phyloP scores from a whole-genome alignment of 2,329 filamentous ascomycete species.

The Aspergillus hiratsukae region DNA sequence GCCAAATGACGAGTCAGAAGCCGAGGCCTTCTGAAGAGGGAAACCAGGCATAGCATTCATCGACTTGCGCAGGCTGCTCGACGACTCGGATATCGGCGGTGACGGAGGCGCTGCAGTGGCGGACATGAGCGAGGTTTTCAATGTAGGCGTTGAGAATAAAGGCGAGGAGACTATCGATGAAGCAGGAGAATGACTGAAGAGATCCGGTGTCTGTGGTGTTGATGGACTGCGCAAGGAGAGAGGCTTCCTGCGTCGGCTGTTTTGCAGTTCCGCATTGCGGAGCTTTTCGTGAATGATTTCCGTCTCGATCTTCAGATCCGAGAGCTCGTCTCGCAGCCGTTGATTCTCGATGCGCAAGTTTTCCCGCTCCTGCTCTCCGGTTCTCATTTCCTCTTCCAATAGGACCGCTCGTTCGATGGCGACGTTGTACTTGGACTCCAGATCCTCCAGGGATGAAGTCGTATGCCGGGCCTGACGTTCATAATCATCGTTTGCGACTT shows the following conservation, averaged over 20 bases:
- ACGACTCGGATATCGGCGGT: slow-evolving; percentile 86
- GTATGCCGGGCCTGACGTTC: slow-evolving; percentile 95
- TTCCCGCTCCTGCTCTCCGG: slow-evolving; percentile 88
- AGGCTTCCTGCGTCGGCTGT: slow-evolving; percentile 49
- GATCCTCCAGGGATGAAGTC: slow-evolving; percentile 88
- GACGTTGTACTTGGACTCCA: slow-evolving; percentile 95
- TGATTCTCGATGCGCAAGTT: slow-evolving; percentile 83
- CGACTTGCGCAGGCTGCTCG: slow-evolving; percentile 55
- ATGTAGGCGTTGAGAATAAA: slow-evolving; percentile 81
- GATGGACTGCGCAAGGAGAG: slow-evolving; percentile 46
- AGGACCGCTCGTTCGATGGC: slow-evolving; percentile 88
- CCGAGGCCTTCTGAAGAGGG: slow-evolving; percentile 38
- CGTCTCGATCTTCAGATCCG: slow-evolving; percentile 88
- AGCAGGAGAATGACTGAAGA: slow-evolving; percentile 71
- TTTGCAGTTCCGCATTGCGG: slow-evolving; percentile 60
- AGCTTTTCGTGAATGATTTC: slow-evolving; percentile 94
- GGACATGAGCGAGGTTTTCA: slow-evolving; percentile 60
- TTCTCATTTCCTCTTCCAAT: slow-evolving; percentile 90
- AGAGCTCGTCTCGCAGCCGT: slow-evolving; percentile 81
- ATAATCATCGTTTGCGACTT: slow-evolving; percentile 97
- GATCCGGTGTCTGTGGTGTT: slow-evolving; percentile 59
- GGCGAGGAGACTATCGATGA: slow-evolving; percentile 83
- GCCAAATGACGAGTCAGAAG: slow-evolving; percentile 46
- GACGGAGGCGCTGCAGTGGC: slow-evolving; percentile 81
- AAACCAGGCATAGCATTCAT: slow-evolving; percentile 49